A percentile compares a stretch with the other conserved stretches of the same genome.
phyloP scores from a whole-genome alignment of 148 eudicot species.

The Oxyria digyna region DNA sequence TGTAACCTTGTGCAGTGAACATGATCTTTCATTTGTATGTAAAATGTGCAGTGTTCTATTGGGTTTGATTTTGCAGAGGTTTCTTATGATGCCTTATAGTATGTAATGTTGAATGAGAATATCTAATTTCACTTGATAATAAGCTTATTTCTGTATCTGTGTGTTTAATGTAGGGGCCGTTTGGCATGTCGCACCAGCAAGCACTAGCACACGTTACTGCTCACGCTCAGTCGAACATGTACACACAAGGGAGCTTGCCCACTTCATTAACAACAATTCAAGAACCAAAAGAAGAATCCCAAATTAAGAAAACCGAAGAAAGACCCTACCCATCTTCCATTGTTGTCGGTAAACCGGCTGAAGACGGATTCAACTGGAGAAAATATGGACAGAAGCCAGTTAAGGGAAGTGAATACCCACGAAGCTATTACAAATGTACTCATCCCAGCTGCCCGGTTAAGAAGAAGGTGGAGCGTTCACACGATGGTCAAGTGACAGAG shows the following conservation, averaged over 20 bases:
- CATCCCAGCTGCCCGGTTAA: constrained; percentile 65
- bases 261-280: constrained; percentile 15
- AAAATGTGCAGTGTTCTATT: background rate
- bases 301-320: background rate
- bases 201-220: constrained; percentile 51
- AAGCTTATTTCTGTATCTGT: constrained; percentile 6
- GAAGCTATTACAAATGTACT: constrained; percentile 85
- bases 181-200: constrained; percentile 67
- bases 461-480: constrained; percentile 85
- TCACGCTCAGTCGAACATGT: constrained; percentile 36
- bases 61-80: background rate
- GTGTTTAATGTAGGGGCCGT: constrained; percentile 36
- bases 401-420: constrained; percentile 83
- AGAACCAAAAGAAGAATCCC: constrained; percentile 24
- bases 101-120: background rate
- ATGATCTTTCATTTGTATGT: background rate
- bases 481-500: constrained; percentile 83
- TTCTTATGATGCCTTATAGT: background rate
- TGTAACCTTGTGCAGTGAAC: too few relatives aligned
- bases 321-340: constrained; percentile 32
- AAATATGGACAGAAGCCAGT: constrained; percentile 93
- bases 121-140: background rate
- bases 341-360: constrained; percentile 62
- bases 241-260: background rate
- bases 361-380: constrained; percentile 85